These are phyloP conservation scores for Blastobotrys arbuscula DNA, from an alignment of 1,139 yeast species.

Conservation along the genomic window DNA sequence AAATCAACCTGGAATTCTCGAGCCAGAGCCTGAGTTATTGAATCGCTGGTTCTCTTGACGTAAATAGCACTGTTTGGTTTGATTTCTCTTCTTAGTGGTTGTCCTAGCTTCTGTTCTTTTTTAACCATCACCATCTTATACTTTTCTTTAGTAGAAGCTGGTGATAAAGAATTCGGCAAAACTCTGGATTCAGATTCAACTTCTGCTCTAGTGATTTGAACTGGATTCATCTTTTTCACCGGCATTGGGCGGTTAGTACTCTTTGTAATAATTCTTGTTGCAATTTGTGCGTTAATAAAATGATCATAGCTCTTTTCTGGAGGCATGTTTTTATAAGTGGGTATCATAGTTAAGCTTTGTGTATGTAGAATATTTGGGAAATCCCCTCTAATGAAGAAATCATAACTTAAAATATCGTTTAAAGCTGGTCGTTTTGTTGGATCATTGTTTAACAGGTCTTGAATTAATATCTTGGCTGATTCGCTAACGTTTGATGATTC, in stretches of 20 bases:
- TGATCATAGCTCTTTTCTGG: conserved; percentile 63
- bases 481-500: conserved; percentile 60
- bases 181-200: conserved; percentile 64
- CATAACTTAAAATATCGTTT: conserved; percentile 71
- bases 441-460: conserved; percentile 65
- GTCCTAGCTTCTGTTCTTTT: conserved; percentile 12
- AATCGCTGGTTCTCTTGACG: conserved; percentile 7
- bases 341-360: conserved; percentile 57
- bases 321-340: conserved; percentile 50
- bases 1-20: not conserved
- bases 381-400: conserved; percentile 58
- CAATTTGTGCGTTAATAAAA: conserved; percentile 41
- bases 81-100: conserved; percentile 6
- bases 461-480: conserved; percentile 68
- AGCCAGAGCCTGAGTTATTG: not conserved
- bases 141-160: conserved; percentile 84
- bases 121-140: conserved; percentile 55
- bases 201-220: conserved; percentile 65
- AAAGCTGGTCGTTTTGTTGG: conserved; percentile 80
- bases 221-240: conserved; percentile 18
- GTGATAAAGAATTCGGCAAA: conserved; percentile 84
- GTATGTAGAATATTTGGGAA: conserved; percentile 63
- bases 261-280: conserved; percentile 38
- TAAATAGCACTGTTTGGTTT: conserved; percentile 10
- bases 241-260: conserved; percentile 6